Evolutionary conservation across 2,329 filamentous ascomycete species (phyloP).

Genomic region (Fusarium nematophilum): DNA sequence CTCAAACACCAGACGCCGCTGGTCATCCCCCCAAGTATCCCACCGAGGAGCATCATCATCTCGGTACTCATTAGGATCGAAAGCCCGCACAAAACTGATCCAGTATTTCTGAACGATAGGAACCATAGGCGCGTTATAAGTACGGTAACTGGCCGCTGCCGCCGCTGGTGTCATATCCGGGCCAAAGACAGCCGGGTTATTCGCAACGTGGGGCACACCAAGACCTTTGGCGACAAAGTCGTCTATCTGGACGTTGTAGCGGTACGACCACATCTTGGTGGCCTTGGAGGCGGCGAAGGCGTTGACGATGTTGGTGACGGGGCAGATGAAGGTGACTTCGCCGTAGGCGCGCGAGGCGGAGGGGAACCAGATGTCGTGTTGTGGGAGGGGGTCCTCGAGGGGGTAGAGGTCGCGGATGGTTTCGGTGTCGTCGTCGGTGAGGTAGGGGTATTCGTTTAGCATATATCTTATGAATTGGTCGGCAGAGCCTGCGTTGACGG

Average conservation of each 20-base stretch:
- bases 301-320: slow-evolving; percentile 34
- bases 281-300: slow-evolving; percentile 34
- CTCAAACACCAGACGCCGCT: slow-evolving; percentile 53
- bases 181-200: slow-evolving; percentile 57
- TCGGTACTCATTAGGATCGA: slow-evolving; percentile 53
- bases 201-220: slow-evolving; percentile 58
- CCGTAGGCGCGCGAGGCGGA: slow-evolving; percentile 51
- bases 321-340: slow-evolving; percentile 55
- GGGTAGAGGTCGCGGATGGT: slow-evolving; percentile 51
- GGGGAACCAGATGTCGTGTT: slow-evolving; percentile 54
- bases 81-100: slow-evolving; percentile 54
- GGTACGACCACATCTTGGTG: slow-evolving; percentile 53
- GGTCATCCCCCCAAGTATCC: slow-evolving; percentile 51
- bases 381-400: slow-evolving; percentile 41
- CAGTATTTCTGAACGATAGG: slow-evolving; percentile 57
- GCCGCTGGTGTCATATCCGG: slow-evolving; percentile 39
- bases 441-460: slow-evolving; percentile 55
- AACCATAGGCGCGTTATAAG: slow-evolving; percentile 54
- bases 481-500: slow-evolving; percentile 44
- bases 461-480: slow-evolving; percentile 52
- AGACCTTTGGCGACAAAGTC: slow-evolving; percentile 48
- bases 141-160: slow-evolving; percentile 50
- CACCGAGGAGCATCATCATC: slow-evolving; percentile 53
- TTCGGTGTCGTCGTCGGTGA: slow-evolving; percentile 46
- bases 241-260: slow-evolving; percentile 56